Base-by-base conservation (phyloP, 768 basidiomycete genomes). In the Lactarius hengduanensis region DNA sequence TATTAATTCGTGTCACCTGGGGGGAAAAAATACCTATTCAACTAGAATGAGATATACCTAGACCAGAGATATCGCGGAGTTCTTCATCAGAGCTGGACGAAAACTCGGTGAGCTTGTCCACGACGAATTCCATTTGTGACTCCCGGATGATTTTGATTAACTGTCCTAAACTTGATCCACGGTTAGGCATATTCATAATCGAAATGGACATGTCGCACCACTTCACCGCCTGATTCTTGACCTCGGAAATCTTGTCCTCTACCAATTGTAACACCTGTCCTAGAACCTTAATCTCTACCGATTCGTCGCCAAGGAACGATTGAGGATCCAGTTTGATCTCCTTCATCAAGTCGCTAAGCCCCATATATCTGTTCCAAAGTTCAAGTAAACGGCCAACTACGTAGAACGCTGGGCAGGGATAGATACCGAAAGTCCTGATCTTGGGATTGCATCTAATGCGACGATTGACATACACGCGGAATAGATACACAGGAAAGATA, bases 191-290 rank as follows among this genome's bases (percentile, higher is more conserved):
- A 43, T 13, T 30, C 13, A 22, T 15, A 55, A 38, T 40, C 28
- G 30, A 43, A 56, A 22, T 20, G 16, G 20, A 20, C 28, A 38
- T 18, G 40, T 75, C 84, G 61, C 71, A 92, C 96, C 94, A 96
- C 80, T 96, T 94, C 13, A 97, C 96, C 2, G 94, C 94, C 76
- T 93, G 90, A 73, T 97, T 97, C 82, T 98, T 98, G 70, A 98
- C 97, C 80, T 99, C 97, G 9, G 94, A 94, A 71, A 96, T 98
- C 77, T 89, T 90, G 79, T 99, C 97, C 74, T 92, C 91, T 5
- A 98, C 89, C 22, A 98, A 84, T 40, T 86, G 81, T 53, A 98
- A 81, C 1, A 98, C 94, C 75, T 91, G 87, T 50, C 85, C 86
- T 57, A 96, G 82, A 59, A 96, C 87, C 74, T 90, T 91, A 75